These are phyloP conservation scores for Leptographium lundbergii DNA, from an alignment of 2,329 filamentous ascomycete genomes.

Conservation along the genomic window DNA sequence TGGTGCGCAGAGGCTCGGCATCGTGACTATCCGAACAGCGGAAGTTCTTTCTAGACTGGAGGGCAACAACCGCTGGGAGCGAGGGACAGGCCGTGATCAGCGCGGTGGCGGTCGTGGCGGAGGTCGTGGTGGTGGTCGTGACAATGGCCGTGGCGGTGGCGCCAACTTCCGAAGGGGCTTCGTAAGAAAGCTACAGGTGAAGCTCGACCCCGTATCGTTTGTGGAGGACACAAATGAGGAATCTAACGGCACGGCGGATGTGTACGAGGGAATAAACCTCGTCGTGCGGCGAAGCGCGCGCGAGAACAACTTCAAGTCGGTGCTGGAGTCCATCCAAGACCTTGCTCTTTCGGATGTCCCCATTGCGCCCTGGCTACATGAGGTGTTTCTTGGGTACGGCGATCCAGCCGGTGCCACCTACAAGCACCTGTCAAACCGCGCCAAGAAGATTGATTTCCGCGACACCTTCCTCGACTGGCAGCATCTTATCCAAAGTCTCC, in stretches of 20 bases:
- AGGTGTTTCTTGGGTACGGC: conserved; percentile 95
- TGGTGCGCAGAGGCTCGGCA: conserved; percentile 48
- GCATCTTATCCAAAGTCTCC: conserved; percentile 78
- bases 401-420: conserved; percentile 83
- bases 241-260: conserved; percentile 55
- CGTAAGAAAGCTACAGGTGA: conserved; percentile 61
- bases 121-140: neutral
- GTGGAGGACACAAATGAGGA: conserved; percentile 58
- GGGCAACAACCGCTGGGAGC: conserved; percentile 48
- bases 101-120: neutral
- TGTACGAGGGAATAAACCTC: conserved; percentile 78
- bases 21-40: conserved; percentile 65
- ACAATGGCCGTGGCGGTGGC: conserved; percentile 37
- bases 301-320: conserved; percentile 95
- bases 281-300: conserved; percentile 70
- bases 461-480: conserved; percentile 96
- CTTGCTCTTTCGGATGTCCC: conserved; percentile 76
- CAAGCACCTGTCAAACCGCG: conserved; percentile 64
- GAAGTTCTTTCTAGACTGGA: conserved; percentile 79
- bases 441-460: conserved; percentile 73
- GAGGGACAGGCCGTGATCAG: conserved; percentile 46
- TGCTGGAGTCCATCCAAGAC: conserved; percentile 81
- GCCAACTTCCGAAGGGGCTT: conserved; percentile 40
- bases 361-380: conserved; percentile 83
- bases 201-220: conserved; percentile 68